phyloP scores from a whole-genome alignment of 169 alveolate species.

The Plasmodium fragile region DNA sequence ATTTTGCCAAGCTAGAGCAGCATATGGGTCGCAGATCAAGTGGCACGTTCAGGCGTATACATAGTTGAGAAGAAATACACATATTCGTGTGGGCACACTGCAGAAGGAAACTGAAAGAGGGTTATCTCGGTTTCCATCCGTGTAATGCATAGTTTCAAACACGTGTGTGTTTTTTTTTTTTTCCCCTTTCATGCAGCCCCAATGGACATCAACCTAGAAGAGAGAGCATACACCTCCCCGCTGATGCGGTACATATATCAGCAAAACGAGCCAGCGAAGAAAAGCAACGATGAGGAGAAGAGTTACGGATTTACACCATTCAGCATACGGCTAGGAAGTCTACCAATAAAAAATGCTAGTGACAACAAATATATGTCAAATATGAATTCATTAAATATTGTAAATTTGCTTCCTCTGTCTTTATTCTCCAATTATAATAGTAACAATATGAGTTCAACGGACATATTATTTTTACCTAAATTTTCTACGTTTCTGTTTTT shows the following conservation, averaged over 20 bases:
- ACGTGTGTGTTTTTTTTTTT: background rate
- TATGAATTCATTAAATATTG: conserved; percentile 57
- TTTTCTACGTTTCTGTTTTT: conserved; percentile 69
- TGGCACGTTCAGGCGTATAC: background rate
- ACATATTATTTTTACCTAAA: conserved; percentile 64
- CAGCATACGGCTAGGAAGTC: conserved; percentile 52
- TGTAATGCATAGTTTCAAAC: background rate
- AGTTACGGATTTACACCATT: conserved; percentile 30
- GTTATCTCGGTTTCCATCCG: background rate
- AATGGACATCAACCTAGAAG: conserved; percentile 69
- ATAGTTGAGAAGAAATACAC: background rate
- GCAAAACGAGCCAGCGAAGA: background rate
- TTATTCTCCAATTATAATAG: conserved; percentile 71
- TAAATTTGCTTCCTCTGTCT: conserved; percentile 55
- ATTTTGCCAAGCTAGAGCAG: background rate
- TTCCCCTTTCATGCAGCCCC: background rate
- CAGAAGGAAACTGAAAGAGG: background rate
- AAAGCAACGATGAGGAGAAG: conserved; percentile 4
- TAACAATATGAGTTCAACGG: conserved; percentile 72
- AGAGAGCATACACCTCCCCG: conserved; percentile 72
- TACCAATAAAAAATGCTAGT: conserved; percentile 62
- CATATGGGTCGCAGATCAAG: background rate
- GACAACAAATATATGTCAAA: conserved; percentile 68
- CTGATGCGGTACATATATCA: conserved; percentile 55
- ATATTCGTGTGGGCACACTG: background rate